Conservation (phyloP, 768 basidiomycete species). For the Hypsizygus marmoreus region DNA sequence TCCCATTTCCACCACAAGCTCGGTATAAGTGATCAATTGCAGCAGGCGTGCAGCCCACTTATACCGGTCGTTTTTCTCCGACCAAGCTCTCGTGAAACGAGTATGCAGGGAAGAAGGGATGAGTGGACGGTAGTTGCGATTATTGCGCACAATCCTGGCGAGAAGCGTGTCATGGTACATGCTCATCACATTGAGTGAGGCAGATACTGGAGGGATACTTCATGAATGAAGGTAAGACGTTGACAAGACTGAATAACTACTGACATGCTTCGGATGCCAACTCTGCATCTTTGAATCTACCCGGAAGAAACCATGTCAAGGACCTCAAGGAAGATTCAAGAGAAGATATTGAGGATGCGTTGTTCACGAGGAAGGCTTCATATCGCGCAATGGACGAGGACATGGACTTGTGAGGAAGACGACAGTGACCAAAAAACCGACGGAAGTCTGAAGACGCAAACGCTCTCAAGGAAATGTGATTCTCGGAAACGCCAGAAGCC, state of each 20-base stretch:
- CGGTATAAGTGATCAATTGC: conserved; percentile 76
- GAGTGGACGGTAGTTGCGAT: conserved; percentile 73
- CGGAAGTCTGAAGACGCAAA: background rate
- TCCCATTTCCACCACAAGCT: conserved; percentile 90
- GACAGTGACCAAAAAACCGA: conserved; percentile 6
- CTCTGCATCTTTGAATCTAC: conserved; percentile 96
- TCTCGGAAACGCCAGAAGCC: conserved; percentile 11
- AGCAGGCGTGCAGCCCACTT: conserved; percentile 77
- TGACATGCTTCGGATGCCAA: conserved; percentile 91
- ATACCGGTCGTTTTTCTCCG: conserved; percentile 67
- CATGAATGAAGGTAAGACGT: conserved; percentile 10
- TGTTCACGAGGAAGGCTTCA: conserved; percentile 81
- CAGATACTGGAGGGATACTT: conserved; percentile 62
- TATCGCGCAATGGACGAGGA: conserved; percentile 69
- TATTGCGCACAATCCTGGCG: conserved; percentile 57
- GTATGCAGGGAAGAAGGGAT: conserved; percentile 79
- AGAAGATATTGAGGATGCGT: conserved; percentile 83
- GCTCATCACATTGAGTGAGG: conserved; percentile 84
- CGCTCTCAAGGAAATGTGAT: conserved; percentile 25
- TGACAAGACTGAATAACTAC: conserved; percentile 35
- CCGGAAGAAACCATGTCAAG: conserved; percentile 93
- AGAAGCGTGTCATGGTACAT: conserved; percentile 97
- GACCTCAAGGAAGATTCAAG: conserved; percentile 88
- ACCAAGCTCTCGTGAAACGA: conserved; percentile 90
- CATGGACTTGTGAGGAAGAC: conserved; percentile 41